Conservation (phyloP, 1,284 basidiomycete species). For the Ustilago vetiveriae region DNA sequence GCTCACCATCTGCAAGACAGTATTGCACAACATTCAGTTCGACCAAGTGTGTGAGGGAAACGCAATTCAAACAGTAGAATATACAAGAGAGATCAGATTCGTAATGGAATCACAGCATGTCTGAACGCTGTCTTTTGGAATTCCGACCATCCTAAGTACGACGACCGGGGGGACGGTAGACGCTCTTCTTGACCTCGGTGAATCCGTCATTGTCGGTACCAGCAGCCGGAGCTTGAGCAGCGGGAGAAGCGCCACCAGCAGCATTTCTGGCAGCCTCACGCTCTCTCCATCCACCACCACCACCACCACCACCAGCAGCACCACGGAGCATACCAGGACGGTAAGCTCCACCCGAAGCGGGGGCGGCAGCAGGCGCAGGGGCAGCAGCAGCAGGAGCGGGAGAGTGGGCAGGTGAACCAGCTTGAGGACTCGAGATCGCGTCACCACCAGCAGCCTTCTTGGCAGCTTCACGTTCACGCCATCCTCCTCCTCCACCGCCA, state of each 20-base stretch:
- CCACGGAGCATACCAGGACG: conserved; percentile 42
- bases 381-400: conserved; percentile 16
- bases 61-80: too few species aligned
- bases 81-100: too few species aligned
- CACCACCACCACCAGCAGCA: conserved; percentile 13
- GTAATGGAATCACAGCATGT: too few species aligned
- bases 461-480: conserved; percentile 35
- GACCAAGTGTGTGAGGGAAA: too few species aligned
- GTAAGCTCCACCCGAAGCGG: conserved; percentile 30
- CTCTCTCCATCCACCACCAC: conserved; percentile 37
- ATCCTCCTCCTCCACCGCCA: conserved; percentile 25
- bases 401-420: conserved; percentile 13
- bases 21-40: too few species aligned
- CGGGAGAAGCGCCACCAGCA: conserved; percentile 23
- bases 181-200: conserved; percentile 49
- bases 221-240: conserved; percentile 18
- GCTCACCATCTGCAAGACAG: too few species aligned
- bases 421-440: too few species aligned
- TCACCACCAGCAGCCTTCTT: conserved; percentile 24
- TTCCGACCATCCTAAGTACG: too few species aligned
- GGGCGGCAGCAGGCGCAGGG: conserved; percentile 21
- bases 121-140: background rate
- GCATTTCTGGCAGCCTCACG: conserved; percentile 44
- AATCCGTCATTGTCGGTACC: conserved; percentile 47
- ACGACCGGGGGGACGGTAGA: conserved; percentile 43